Evolutionary conservation across 1,284 basidiomycete species (phyloP).

Genomic region (Moesziomyces sp.): DNA sequence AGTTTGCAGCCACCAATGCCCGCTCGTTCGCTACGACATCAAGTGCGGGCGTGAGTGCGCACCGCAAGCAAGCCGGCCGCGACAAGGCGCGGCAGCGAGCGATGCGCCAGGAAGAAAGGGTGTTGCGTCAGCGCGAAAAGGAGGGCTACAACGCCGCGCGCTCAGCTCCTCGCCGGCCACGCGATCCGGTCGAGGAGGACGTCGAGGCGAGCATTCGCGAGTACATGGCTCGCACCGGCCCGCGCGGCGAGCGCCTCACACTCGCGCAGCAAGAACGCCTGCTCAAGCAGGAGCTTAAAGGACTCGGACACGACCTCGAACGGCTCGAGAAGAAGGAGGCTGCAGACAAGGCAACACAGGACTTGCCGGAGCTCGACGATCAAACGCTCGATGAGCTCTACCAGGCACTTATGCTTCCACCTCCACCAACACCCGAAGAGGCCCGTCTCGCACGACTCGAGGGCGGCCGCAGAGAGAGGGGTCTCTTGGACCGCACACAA

Average conservation of each 20-base stretch:
- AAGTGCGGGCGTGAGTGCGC: constrained; percentile 15
- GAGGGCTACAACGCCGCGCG: constrained; percentile 5
- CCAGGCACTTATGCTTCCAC: constrained; percentile 51
- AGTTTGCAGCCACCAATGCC: background rate
- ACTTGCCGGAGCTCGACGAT: constrained; percentile 61
- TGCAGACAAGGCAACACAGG: constrained; percentile 39
- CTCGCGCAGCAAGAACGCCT: constrained; percentile 35
- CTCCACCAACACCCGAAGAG: constrained; percentile 37
- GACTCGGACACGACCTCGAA: constrained; percentile 45
- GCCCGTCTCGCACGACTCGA: constrained; percentile 33
- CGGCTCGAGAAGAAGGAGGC: constrained; percentile 45
- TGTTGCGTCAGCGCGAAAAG: constrained; percentile 33
- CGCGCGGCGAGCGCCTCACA: constrained; percentile 36
- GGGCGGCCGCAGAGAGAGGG: constrained; percentile 23
- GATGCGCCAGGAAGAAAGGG: constrained; percentile 17
- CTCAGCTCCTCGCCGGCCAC: background rate
- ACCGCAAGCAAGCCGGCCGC: constrained; percentile 41
- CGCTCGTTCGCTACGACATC: constrained; percentile 15
- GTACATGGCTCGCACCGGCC: constrained; percentile 44
- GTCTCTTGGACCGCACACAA: background rate
- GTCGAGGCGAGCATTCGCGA: constrained; percentile 29
- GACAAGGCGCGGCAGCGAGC: constrained; percentile 35
- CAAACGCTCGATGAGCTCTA: constrained; percentile 58
- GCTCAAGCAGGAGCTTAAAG: constrained; percentile 51
- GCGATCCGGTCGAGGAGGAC: constrained; percentile 26